phyloP scores from a whole-genome alignment of 2,329 filamentous ascomycete genomes.

The Ophiostoma perfectum region DNA sequence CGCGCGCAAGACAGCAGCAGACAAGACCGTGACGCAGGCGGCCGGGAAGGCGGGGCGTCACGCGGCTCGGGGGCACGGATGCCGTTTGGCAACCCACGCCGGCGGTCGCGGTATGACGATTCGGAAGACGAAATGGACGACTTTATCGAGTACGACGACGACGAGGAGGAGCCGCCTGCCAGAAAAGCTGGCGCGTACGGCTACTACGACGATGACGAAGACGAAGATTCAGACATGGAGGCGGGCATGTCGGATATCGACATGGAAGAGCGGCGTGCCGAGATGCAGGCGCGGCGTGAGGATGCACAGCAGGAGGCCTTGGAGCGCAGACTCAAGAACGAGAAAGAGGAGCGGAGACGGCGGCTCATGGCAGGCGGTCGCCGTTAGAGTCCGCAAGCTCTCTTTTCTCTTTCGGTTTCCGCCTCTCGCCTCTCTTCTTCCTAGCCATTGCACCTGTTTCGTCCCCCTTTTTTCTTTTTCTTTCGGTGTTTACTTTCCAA shows the following conservation, averaged over 20 bases:
- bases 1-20: background rate
- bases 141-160: conserved; percentile 58
- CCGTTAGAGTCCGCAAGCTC: background rate
- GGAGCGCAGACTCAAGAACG: conserved; percentile 55
- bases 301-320: conserved; percentile 60
- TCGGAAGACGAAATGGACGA: conserved; percentile 56
- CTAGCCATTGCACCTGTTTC: background rate
- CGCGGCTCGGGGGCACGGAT: conserved; percentile 16
- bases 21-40: background rate
- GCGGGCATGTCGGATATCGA: conserved; percentile 70
- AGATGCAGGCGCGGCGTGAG: conserved; percentile 58
- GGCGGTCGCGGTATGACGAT: conserved; percentile 45
- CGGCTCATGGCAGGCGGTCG: conserved; percentile 18
- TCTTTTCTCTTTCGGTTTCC: background rate
- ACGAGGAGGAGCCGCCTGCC: conserved; percentile 40
- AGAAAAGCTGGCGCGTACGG: conserved; percentile 25
- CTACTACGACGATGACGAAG: conserved; percentile 47
- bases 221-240: conserved; percentile 71
- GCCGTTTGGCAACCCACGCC: conserved; percentile 21
- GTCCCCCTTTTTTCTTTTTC: background rate
- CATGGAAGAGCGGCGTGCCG: conserved; percentile 60
- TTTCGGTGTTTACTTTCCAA: background rate
- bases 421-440: background rate
- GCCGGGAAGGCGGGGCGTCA: background rate
- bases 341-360: conserved; percentile 54